Evolutionary conservation across 108 stramenopile genomes (phyloP), one percentile per base, ranked within the genome.

Genomic region (Nitzschia inconspicua): DNA sequence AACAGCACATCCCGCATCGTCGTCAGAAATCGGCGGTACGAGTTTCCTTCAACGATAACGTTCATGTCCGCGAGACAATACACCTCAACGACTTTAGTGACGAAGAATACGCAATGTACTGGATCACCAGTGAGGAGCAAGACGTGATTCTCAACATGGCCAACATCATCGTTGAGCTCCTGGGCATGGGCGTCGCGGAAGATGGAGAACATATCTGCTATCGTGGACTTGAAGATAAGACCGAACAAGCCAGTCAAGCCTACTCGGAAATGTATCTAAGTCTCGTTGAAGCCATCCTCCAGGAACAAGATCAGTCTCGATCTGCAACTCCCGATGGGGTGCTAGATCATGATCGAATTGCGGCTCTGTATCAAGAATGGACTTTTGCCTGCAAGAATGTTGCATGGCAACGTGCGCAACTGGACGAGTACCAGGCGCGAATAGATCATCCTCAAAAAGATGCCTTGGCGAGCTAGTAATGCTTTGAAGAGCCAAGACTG

Each of bases 221-320:
- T 20, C 6, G 44, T 20, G 44, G 44, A 7, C 44, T 46, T 7
- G 44, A 46, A 46, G n/a, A 6, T 20, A 16, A 20, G n/a, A 46
- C 44, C 7, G 14, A 7, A 20, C 7, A 16, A 14, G 44, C 44
- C 7, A 46, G 18, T 20, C 19, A 46, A 6, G 19, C 7, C n/a
- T 46, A 46, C 44, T 20, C 44, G 19, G 44, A 46, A 5, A 46
- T 20, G n/a, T 46, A 46, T 46, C 22, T 46, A 16, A 20, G 5
- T 11, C 6, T 46, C 19, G 22, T 46, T 5, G 5, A 7, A 11
- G 44, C 44, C 19, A 20, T 46, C 6, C 44, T 46, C 10, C 19
- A 46, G 7, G 44, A 46, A 20, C 44, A 46, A 46, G 44, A 46
- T n/a, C n/a, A n/a, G n/a, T n/a, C n/a, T n/a, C n/a, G n/a, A n/a